Evolutionary conservation across 352 stramenopile genomes (phyloP), one percentile per base, ranked within the genome.

Genomic region (Phytophthora chlamydospora): DNA sequence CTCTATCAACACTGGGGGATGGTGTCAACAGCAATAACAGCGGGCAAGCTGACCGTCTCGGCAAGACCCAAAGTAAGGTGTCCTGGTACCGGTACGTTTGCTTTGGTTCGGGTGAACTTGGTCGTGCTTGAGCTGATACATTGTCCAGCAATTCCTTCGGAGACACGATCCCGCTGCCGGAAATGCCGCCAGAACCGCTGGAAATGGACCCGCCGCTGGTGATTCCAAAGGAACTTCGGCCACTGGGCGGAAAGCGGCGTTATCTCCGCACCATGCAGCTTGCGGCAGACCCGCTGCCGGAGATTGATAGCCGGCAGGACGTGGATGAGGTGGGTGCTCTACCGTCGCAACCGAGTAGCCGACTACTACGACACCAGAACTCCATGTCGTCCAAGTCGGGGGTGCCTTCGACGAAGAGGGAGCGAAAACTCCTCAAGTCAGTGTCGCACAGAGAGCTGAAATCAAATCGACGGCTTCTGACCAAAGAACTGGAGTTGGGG

Each of bases 241-340:
- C 82, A 6, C 62, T 89, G 6, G 55, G 74, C 17, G 42, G 58
- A 33, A 84, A 71, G 57, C 54, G 56, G 2, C 71, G 78, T 3
- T 90, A 91, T 44, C 43, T 91, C 7, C 76, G 82, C 36, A 88
- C 82, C 0, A 74, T 91, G 56, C 82, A 90, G 55, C 68, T 91
- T 36, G 68, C 84, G n/a, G 44, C 51, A 12, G 69, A 76, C 13
- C 45, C 64, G 3, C 17, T 62, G 4, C 54, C 44, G 21, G 48
- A 56, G 6, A 38, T 62, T 14, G 53, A 59, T 6, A 43, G 8
- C 4, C 35, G 24, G n/a, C 51, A 31, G 43, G 51, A 73, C 43
- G n/a, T 52, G 3, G 50, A 68, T 11, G 13, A 41, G 12, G 21
- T 12, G 21, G 33, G 47, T 42, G 3, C 43, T 31, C 14, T 17